Evolutionary conservation across 805 yeast genomes (phyloP).

Genomic region (Zygoascus biomembranicola): DNA sequence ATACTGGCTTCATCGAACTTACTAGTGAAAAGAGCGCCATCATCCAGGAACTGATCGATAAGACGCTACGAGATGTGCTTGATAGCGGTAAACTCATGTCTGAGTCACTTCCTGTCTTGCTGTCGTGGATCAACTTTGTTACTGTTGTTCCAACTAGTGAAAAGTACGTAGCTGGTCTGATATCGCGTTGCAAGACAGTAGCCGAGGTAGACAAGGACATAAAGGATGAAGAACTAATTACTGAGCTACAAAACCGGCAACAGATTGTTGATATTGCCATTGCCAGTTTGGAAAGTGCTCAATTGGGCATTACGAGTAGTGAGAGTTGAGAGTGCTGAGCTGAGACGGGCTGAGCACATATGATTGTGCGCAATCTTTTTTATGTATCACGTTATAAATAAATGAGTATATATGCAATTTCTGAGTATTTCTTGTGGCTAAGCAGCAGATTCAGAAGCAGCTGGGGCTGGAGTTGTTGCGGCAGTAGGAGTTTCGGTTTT

Average conservation of each 20-base stretch:
- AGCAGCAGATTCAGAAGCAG: background rate
- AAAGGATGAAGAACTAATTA: background rate
- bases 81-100: conserved; percentile 11
- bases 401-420: background rate
- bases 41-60: conserved; percentile 34
- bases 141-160: conserved; percentile 32
- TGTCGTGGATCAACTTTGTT: conserved; percentile 51
- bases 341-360: background rate
- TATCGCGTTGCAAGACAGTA: background rate
- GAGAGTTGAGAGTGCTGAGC: background rate
- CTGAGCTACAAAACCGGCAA: background rate
- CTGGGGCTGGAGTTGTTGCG: background rate
- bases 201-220: background rate
- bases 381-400: background rate
- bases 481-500: background rate
- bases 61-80: conserved; percentile 16
- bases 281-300: background rate
- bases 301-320: background rate
- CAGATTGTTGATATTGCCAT: background rate
- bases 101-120: conserved; percentile 33
- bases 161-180: conserved; percentile 21
- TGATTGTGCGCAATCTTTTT: background rate
- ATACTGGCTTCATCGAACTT: conserved; percentile 27
- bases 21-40: conserved; percentile 33
- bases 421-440: no score